phyloP scores from a whole-genome alignment of 108 stramenopile species.

The Cylindrotheca fusiformis region DNA sequence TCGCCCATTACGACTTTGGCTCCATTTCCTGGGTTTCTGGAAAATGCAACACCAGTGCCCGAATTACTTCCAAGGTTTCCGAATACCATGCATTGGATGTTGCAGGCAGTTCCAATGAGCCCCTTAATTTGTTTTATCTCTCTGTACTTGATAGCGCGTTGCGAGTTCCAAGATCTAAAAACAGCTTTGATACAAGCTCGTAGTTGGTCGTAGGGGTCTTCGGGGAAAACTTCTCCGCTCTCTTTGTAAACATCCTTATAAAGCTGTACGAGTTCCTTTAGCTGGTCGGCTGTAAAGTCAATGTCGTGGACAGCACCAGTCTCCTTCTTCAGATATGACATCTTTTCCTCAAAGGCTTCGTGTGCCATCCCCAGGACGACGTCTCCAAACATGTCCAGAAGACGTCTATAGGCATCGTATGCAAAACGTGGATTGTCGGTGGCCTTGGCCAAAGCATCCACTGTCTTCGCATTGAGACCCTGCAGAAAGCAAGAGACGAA shows the following conservation, averaged over 20 bases:
- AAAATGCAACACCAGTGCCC: constrained; percentile 88
- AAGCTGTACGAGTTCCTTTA: constrained; percentile 47
- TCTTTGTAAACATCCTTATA: constrained; percentile 68
- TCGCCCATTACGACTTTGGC: constrained; percentile 80
- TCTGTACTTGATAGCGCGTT: constrained; percentile 82
- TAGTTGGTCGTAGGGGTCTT: constrained; percentile 69
- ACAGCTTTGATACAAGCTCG: constrained; percentile 69
- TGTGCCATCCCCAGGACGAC: constrained; percentile 69
- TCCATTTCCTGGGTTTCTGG: constrained; percentile 75
- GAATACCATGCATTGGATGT: constrained; percentile 84
- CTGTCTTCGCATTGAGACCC: constrained; percentile 80
- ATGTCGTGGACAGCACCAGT: constrained; percentile 48
- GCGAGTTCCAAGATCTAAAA: constrained; percentile 82
- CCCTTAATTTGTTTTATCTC: constrained; percentile 76
- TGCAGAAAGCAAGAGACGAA: too few relatives aligned
- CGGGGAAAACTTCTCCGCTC: constrained; percentile 44
- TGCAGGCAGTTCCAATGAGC: constrained; percentile 70
- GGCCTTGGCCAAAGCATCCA: constrained; percentile 66
- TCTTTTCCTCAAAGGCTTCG: constrained; percentile 73
- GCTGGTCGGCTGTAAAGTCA: constrained; percentile 56
- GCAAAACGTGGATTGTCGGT: constrained; percentile 74
- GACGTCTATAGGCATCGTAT: constrained; percentile 78
- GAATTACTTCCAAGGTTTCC: constrained; percentile 77
- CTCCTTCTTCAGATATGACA: constrained; percentile 46
- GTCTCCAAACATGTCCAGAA: constrained; percentile 87